Evolutionary conservation across 139 green algal genomes (phyloP).

Genomic region (Tetradesmus lagerheimii): DNA sequence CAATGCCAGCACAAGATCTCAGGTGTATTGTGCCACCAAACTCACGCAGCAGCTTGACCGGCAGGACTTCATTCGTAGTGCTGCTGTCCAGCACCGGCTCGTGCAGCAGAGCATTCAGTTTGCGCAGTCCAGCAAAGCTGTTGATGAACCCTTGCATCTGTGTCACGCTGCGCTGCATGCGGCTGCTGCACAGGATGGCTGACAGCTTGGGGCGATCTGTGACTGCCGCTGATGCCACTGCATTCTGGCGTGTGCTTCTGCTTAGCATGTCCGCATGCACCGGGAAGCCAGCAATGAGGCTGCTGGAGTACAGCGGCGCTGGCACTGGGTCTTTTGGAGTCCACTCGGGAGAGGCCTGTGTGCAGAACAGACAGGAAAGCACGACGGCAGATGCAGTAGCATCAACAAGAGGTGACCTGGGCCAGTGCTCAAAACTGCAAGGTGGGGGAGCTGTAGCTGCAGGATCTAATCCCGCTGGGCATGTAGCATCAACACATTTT

Average conservation of each 20-base stretch:
- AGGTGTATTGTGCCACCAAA: constrained; percentile 1
- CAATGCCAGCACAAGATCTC: neutral
- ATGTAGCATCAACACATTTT: too few species aligned
- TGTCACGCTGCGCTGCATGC: neutral
- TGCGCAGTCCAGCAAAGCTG: neutral
- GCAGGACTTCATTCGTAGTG: neutral
- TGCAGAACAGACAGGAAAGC: too few species aligned
- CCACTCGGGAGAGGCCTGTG: too few species aligned
- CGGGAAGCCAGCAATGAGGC: too few species aligned
- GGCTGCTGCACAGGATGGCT: neutral
- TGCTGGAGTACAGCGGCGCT: too few species aligned
- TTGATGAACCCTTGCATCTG: constrained; percentile 7
- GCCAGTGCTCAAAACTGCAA: neutral
- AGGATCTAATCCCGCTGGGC: neutral
- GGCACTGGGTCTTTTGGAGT: too few species aligned
- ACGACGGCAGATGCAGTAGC: neutral
- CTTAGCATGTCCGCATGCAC: too few species aligned
- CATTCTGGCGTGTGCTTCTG: too few species aligned
- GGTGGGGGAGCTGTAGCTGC: neutral
- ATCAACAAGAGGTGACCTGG: neutral
- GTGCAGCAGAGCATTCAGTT: neutral
- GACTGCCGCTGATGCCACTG: too few species aligned
- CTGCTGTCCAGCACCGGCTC: neutral
- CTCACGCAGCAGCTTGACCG: too few species aligned
- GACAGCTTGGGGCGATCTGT: too few species aligned